These are phyloP conservation scores for thale cress (Arabidopsis thaliana) DNA, from an alignment of 345 rosid genomes.

Conservation along the genomic window TAIR10.1 NC_003074.8:7321501-7322000, in stretches of 20 bases:
- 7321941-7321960: neutral
- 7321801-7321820: neutral
- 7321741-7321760: slow-evolving; percentile 28
- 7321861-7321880: neutral
- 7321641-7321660: slow-evolving; percentile 20
- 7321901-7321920: neutral
- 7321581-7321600: neutral
- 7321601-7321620: slow-evolving; percentile 23
- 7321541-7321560: slow-evolving; percentile 23
- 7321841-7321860: neutral
- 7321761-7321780: slow-evolving; percentile 4
- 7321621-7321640: slow-evolving; percentile 4
- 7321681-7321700: slow-evolving; percentile 1
- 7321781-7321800: slow-evolving; percentile 1
- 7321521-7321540: slow-evolving; percentile 2
- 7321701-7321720: slow-evolving; percentile 19
- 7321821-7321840: neutral
- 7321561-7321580: slow-evolving; percentile 25
- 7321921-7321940: neutral
- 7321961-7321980: neutral
- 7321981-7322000: neutral
- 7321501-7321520: neutral
- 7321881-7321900: neutral
- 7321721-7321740: slow-evolving; percentile 27
- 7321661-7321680: neutral